Percentiles rank a stretch among this genome's conserved stretches.
Evolutionary conservation across 768 basidiomycete species (phyloP).

Genomic region (Amanita subjunquillea): DNA sequence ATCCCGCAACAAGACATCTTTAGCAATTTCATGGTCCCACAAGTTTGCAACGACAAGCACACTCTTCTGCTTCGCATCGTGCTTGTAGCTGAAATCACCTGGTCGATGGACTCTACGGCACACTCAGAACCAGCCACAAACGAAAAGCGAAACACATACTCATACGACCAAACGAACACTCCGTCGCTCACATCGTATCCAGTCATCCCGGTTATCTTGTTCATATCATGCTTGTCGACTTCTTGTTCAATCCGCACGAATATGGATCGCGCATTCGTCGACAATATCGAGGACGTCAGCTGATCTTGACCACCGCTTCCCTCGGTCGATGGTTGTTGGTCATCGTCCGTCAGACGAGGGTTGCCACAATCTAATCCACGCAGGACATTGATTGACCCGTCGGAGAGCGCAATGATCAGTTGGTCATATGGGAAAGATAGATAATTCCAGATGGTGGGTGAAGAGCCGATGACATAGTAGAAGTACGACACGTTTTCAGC

Average conservation of each 20-base stretch:
- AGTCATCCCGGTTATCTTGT: conserved; percentile 44
- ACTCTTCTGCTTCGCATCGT: conserved; percentile 55
- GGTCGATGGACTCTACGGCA: conserved; percentile 43
- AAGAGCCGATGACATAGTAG: conserved; percentile 38
- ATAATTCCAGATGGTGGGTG: conserved; percentile 49
- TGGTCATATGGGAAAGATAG: conserved; percentile 41
- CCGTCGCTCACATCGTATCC: conserved; percentile 18
- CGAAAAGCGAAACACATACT: conserved; percentile 34
- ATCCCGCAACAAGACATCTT: background rate
- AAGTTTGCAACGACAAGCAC: conserved; percentile 48
- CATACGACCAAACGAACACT: conserved; percentile 61
- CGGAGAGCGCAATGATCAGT: conserved; percentile 49
- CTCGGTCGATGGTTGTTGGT: background rate
- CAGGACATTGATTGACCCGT: conserved; percentile 63
- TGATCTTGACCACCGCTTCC: conserved; percentile 9
- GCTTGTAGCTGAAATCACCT: conserved; percentile 73
- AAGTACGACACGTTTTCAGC: background rate
- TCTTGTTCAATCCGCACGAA: conserved; percentile 39
- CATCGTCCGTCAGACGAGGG: background rate
- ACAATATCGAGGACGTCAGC: conserved; percentile 33
- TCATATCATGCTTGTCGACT: conserved; percentile 38
- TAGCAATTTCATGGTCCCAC: conserved; percentile 22
- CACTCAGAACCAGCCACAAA: background rate
- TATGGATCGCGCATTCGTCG: conserved; percentile 35
- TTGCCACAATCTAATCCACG: conserved; percentile 30